Conservation (phyloP, 306 rosid genomes). For the Morella rubra region DNA sequence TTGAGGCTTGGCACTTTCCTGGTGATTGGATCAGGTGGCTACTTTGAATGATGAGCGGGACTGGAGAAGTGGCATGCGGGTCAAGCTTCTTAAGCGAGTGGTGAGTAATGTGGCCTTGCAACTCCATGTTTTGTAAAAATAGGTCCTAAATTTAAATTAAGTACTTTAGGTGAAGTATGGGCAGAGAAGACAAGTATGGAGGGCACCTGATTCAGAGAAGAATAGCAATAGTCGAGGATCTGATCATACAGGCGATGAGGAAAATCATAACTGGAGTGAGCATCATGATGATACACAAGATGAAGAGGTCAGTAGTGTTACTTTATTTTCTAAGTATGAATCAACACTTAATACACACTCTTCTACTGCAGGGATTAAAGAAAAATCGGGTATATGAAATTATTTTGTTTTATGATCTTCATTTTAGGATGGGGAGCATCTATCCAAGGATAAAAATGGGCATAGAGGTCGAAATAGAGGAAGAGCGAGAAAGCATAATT, state of each 20-base stretch:
- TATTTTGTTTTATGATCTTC: constrained; percentile 17
- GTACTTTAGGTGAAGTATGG: constrained; percentile 61
- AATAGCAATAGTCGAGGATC: constrained; percentile 41
- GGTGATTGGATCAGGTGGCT: constrained; percentile 54
- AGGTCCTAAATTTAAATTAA: constrained; percentile 25
- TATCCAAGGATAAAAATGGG: constrained; percentile 64
- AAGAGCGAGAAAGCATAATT: constrained; percentile 62
- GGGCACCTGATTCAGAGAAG: constrained; percentile 65
- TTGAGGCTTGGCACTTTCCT: constrained; percentile 9
- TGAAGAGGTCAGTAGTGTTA: constrained; percentile 57
- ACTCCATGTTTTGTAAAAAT: constrained; percentile 11
- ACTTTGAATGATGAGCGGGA: constrained; percentile 73
- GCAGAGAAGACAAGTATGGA: constrained; percentile 67
- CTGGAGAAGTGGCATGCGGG: constrained; percentile 97
- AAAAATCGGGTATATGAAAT: neutral
- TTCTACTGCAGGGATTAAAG: neutral
- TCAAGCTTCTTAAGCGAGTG: constrained; percentile 74
- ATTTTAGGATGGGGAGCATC: constrained; percentile 60
- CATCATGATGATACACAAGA: constrained; percentile 60
- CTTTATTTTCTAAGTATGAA: constrained; percentile 2
- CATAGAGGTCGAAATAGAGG: constrained; percentile 65
- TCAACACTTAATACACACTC: neutral
- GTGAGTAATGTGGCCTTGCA: constrained; percentile 36
- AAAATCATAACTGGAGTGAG: constrained; percentile 56
- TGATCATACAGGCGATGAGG: constrained; percentile 63